Evolutionary conservation across 2,329 filamentous ascomycete species (phyloP), one percentile per base, ranked within the genome.

Genomic region (Colletotrichum sp.): DNA sequence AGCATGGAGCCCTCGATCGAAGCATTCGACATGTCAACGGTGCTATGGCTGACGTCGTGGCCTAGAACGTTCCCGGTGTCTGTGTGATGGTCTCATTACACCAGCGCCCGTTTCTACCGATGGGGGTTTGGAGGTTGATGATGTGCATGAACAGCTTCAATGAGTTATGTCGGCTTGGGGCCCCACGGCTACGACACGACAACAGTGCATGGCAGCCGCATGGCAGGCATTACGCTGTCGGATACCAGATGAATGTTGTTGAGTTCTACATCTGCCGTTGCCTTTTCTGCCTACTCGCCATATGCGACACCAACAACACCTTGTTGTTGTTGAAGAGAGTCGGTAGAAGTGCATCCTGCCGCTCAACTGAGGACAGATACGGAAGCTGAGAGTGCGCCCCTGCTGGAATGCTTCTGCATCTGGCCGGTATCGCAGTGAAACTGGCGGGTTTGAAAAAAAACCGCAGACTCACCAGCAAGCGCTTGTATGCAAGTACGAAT

Each of bases 341-440:
- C 55, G 21, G 26, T 15, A 30, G 36, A 64, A 9, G 65, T 12
- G 15, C 21, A 32, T 16, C 12, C 28, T 24, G 55, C 62, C 65
- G 30, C 71, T 26, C 34, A 12, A 15, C 49, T 32, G 24, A 72
- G 55, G 24, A 72, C 15, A 32, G 39, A 69, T 49, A 72, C 13
- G 65, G 65, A 69, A 52, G 71, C 65, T 63, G 59, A 26, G 18
- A 49, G 24, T 21, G 21, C n/a, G 28, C 36, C 55, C 55, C 64
- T 73, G 32, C 34, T 24, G 12, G 59, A 36, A 39, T 16, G 26
- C 39, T 71, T 34, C 55, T 72, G 39, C 55, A 64, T n/a, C 32
- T 71, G 60, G 52, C 65, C 60, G 71, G 71, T 67, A 67, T 77
- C 71, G 71, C 75, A 77, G 62, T 7, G 24, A 55, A 71, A 36